Conservation (phyloP, 2,329 filamentous ascomycete genomes). For the Fusarium drepaniforme region DNA sequence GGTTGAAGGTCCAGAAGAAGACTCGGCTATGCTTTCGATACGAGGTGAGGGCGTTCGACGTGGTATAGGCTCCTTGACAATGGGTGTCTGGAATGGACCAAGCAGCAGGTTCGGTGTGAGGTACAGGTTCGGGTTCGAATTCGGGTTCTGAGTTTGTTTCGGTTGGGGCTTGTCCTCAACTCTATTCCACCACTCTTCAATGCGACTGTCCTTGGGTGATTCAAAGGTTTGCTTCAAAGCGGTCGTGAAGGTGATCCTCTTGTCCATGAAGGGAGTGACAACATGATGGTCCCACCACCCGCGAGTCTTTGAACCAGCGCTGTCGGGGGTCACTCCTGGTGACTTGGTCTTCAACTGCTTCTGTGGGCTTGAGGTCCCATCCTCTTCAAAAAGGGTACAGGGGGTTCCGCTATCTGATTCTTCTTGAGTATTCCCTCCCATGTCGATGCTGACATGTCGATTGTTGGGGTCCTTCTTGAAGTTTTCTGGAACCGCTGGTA, state of each 20-base stretch:
- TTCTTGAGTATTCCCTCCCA: conserved; percentile 47
- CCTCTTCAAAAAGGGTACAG: conserved; percentile 78
- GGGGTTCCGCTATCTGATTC: conserved; percentile 69
- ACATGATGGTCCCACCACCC: conserved; percentile 86
- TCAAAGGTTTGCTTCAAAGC: conserved; percentile 51
- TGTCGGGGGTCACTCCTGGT: conserved; percentile 55
- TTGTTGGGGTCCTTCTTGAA: conserved; percentile 52
- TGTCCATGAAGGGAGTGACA: conserved; percentile 74
- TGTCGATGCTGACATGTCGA: conserved; percentile 52
- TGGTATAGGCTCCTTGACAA: conserved; percentile 53
- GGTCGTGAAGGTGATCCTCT: conserved; percentile 55
- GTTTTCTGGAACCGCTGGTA: conserved; percentile 67
- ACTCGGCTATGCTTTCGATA: conserved; percentile 19
- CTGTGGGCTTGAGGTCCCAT: conserved; percentile 60
- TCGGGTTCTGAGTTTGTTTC: conserved; percentile 8
- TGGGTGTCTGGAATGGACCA: conserved; percentile 47
- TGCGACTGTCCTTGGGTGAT: conserved; percentile 46
- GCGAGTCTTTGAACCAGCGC: conserved; percentile 68
- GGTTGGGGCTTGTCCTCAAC: conserved; percentile 25
- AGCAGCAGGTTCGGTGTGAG: conserved; percentile 30
- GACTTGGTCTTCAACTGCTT: conserved; percentile 55
- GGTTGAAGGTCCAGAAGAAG: conserved; percentile 36
- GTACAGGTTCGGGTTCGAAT: conserved; percentile 22
- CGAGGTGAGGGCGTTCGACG: conserved; percentile 49
- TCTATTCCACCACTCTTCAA: conserved; percentile 55